Percentiles rank a stretch among this genome's conserved stretches.
These are phyloP conservation scores for Neocallimastix lanati DNA, from an alignment of 192 early-diverging fungal genomes.

Conservation along the genomic window DNA sequence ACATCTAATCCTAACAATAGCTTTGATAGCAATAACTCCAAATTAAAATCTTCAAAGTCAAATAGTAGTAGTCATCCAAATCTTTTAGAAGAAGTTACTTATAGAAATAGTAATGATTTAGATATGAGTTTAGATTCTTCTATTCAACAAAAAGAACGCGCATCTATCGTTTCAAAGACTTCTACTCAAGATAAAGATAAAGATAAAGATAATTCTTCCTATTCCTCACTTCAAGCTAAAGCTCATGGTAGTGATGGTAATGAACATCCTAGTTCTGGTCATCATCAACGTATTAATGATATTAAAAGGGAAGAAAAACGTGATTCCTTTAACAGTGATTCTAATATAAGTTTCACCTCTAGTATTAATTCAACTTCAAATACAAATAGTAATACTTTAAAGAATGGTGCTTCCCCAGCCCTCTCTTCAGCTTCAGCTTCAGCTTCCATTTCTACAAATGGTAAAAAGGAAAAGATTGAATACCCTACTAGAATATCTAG, in stretches of 20 bases:
- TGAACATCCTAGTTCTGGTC: background rate
- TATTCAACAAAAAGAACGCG: too few species aligned
- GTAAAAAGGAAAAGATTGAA: background rate
- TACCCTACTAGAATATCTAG: background rate
- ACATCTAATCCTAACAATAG: too few species aligned
- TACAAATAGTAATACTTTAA: background rate
- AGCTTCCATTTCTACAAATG: background rate
- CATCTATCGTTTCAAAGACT: too few species aligned
- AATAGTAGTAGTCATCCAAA: too few species aligned
- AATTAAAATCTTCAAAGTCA: too few species aligned
- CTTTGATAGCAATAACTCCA: too few species aligned
- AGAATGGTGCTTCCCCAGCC: background rate
- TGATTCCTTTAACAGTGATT: background rate
- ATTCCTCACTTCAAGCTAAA: background rate
- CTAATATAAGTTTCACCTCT: background rate
- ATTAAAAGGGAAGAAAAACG: background rate
- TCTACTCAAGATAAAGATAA: too few species aligned
- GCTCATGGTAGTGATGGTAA: background rate
- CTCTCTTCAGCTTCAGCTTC: too few species aligned
- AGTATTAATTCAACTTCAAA: background rate
- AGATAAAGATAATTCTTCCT: background rate
- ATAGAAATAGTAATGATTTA: background rate
- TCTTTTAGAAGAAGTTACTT: too few species aligned
- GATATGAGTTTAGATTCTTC: background rate
- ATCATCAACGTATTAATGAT: background rate